Evolutionary conservation across 2,329 filamentous ascomycete genomes (phyloP).

Genomic region (Pseudopithomyces maydicus): DNA sequence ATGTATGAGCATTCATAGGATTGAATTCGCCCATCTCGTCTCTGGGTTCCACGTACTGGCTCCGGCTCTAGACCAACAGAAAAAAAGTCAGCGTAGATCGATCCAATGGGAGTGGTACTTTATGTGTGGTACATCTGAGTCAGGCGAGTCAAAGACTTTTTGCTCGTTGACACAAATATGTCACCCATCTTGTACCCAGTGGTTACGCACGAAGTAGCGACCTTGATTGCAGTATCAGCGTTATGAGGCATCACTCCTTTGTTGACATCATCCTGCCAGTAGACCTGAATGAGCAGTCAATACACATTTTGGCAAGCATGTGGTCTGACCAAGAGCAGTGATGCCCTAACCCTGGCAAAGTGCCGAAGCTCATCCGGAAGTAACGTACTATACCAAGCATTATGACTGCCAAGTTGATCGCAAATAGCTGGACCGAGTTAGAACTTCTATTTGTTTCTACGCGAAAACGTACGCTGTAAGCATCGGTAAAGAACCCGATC

Average conservation of each 20-base stretch:
- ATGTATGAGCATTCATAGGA: no score
- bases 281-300: conserved; percentile 41
- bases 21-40: no score
- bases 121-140: no score
- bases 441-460: not conserved
- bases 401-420: conserved; percentile 55
- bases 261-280: conserved; percentile 61
- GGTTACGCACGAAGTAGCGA: conserved; percentile 68
- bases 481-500: conserved; percentile 88
- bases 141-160: no score
- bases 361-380: not conserved
- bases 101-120: no score
- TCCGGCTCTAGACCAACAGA: not conserved
- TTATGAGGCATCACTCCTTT: conserved; percentile 61
- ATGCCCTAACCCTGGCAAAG: not conserved
- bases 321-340: not conserved
- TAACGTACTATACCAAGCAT: conserved; percentile 74
- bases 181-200: not conserved
- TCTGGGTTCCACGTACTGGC: not conserved
- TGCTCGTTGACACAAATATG: not conserved
- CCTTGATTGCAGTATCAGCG: conserved; percentile 82
- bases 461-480: conserved; percentile 56
- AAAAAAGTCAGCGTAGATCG: no score
- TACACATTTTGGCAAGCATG: not conserved
- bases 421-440: conserved; percentile 57